A percentile compares a stretch with the other conserved stretches of the same genome.
These are phyloP conservation scores for Sesbania bispinosa DNA, from an alignment of 306 rosid species.

Conservation along the genomic window DNA sequence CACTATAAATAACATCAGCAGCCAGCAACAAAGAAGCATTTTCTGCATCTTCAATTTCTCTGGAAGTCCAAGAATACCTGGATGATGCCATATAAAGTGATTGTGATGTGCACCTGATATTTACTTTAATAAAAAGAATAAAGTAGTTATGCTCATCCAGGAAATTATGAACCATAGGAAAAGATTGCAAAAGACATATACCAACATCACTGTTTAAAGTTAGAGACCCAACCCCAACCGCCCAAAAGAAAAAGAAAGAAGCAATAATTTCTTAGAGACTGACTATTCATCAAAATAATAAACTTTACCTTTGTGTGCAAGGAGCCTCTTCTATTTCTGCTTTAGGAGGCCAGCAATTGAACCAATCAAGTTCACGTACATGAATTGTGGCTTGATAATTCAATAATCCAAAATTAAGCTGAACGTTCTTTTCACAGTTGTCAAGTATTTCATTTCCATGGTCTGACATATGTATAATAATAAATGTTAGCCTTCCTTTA, in stretches of 20 bases:
- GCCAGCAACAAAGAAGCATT: conserved; percentile 76
- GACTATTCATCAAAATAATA: not conserved
- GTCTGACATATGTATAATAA: conserved; percentile 55
- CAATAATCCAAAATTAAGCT: conserved; percentile 58
- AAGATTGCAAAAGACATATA: not conserved
- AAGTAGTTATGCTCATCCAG: not conserved
- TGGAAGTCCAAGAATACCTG: conserved; percentile 72
- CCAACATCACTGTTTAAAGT: not conserved
- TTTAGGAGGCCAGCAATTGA: conserved; percentile 73
- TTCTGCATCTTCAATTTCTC: conserved; percentile 66
- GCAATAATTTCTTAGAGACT: not conserved
- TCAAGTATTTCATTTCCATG: conserved; percentile 71
- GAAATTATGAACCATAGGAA: conserved; percentile 1
- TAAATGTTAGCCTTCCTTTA: not conserved
- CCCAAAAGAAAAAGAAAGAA: conserved; percentile 9
- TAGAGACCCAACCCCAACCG: conserved; percentile 5
- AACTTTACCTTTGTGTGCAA: conserved; percentile 42
- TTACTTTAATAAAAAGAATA: not conserved
- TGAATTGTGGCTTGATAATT: conserved; percentile 40
- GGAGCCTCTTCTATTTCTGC: conserved; percentile 38
- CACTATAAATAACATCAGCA: conserved; percentile 88
- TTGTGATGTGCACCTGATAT: not conserved
- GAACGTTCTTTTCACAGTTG: conserved; percentile 73
- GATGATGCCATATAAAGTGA: conserved; percentile 27
- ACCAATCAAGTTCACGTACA: conserved; percentile 90